These are phyloP conservation scores for Vararia minispora DNA, from an alignment of 768 basidiomycete species.

Conservation along the genomic window DNA sequence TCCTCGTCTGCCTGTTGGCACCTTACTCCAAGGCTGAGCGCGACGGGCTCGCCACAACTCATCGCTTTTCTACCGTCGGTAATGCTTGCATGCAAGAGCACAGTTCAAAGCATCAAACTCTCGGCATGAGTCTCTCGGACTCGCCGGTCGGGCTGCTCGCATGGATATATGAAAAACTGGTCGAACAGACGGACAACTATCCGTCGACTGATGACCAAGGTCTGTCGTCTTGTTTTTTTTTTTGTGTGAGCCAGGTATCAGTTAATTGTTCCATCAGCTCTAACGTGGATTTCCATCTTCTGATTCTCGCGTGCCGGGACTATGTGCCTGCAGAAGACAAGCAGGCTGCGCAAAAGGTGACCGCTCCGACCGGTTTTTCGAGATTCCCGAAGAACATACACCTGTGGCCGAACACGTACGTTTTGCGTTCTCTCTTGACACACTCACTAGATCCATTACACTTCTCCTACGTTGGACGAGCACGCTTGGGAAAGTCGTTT, in stretches of 20 bases:
- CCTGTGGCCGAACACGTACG: neutral
- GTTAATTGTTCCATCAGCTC: constrained; percentile 16
- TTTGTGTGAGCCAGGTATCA: neutral
- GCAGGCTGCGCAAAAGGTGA: neutral
- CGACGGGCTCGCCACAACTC: constrained; percentile 13
- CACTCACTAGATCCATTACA: no score
- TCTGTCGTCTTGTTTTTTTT: constrained; percentile 8
- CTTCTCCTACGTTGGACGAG: constrained; percentile 34
- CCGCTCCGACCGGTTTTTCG: constrained; percentile 20
- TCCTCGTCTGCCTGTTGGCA: constrained; percentile 18
- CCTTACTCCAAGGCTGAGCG: constrained; percentile 21
- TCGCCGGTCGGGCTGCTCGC: constrained; percentile 39
- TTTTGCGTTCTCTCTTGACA: neutral
- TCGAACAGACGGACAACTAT: constrained; percentile 31
- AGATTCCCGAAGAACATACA: constrained; percentile 21
- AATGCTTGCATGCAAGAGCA: constrained; percentile 23
- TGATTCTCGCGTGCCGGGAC: constrained; percentile 25
- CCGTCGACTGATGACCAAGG: constrained; percentile 50
- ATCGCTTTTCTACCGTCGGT: constrained; percentile 16
- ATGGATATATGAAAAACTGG: constrained; percentile 27
- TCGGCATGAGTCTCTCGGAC: constrained; percentile 42
- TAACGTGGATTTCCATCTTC: constrained; percentile 27
- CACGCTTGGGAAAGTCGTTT: constrained; percentile 33
- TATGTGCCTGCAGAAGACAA: constrained; percentile 20
- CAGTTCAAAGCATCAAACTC: constrained; percentile 21